These are phyloP conservation scores for Fusarium tuaranense DNA, from an alignment of 2,329 filamentous ascomycete species.

Conservation along the genomic window DNA sequence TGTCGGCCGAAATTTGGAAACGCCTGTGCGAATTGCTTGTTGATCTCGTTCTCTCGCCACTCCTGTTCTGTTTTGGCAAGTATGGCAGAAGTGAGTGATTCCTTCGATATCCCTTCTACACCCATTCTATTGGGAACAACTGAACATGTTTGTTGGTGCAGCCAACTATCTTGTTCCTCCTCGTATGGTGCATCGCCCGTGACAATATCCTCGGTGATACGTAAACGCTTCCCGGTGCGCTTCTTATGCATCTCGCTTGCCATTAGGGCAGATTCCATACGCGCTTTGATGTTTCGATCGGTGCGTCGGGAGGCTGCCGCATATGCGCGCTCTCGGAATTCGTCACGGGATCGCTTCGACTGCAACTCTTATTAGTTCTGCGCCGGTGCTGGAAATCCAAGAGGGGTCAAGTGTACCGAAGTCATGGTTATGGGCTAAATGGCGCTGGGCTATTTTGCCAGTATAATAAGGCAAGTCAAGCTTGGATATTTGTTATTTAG, in stretches of 20 bases:
- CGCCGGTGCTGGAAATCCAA: neutral
- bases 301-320: neutral
- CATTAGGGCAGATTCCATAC: neutral
- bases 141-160: neutral
- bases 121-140: neutral
- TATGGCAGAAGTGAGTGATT: neutral
- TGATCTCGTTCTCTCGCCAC: neutral
- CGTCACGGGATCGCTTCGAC: neutral
- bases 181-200: neutral
- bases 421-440: neutral
- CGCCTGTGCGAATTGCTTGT: neutral
- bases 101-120: neutral
- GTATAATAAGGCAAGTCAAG: neutral
- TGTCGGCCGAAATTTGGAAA: neutral
- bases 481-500: neutral
- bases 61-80: neutral
- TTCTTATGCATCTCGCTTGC: neutral
- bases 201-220: neutral
- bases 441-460: neutral
- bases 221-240: neutral
- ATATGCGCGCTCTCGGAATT: neutral
- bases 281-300: neutral
- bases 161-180: neutral
- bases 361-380: neutral
- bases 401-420: neutral